Evolutionary conservation across 495 filamentous ascomycete species (phyloP), one percentile per base, ranked within the genome.

Genomic region (Physcia stellaris): DNA sequence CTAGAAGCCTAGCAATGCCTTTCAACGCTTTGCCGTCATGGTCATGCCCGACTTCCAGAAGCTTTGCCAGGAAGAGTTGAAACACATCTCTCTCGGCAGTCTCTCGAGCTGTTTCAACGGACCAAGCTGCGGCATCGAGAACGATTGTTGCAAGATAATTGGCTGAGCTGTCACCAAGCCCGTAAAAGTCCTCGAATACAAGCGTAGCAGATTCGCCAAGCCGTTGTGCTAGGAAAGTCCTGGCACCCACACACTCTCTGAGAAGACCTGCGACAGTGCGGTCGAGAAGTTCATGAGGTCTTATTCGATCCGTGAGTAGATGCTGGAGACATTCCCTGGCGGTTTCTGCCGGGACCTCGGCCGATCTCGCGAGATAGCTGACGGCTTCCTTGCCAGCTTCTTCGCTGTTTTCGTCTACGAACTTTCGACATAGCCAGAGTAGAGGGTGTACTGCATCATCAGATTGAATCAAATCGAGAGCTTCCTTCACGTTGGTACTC

Each of bases 31-130:
- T 63, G 34, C 70, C 66, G 30, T 77, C 71, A 23, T 70, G 54
- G 41, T 75, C 71, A 35, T 73, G 65, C 29, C 71, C 73, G 7
- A 70, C 70, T 45, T 70, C 67, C 61, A 79, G 71, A 35, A 83
- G 54, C 44, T 73, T 75, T 16, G 73, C 77, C 22, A 81, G 56
- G 42, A 77, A 71, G 4, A 78, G 61, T 47, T 71, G 73, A 46
- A 83, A 82, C n/a, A 73, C 58, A 49, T 80, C 76, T 37, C 65
- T 61, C 43, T 79, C 60, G 55, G 63, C 62, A 42, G 60, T 58
- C 27, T 56, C 46, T 29, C 70, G 67, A 4, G 45, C 56, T 13
- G 66, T 58, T 44, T 72, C 66, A 6, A 56, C 59, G 22, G 64
- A 56, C 79, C 79, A 84, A 11, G 71, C 60, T 12, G 56, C 51